Conservation (phyloP, 1,284 basidiomycete genomes). For the Lignosus rhinocerotis region DNA sequence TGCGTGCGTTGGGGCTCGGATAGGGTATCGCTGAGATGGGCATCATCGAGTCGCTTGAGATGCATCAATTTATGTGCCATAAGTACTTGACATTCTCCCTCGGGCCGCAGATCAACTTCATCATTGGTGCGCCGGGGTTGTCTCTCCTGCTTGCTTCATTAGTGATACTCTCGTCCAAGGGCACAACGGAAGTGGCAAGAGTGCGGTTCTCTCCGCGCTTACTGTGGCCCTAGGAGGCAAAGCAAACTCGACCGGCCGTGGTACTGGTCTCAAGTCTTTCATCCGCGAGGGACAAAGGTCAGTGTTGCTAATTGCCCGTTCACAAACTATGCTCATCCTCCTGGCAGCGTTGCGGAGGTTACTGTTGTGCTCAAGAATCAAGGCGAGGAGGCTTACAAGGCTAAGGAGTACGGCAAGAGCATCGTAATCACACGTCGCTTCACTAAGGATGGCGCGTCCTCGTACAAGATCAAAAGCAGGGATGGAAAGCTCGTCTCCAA, state of each 20-base stretch:
- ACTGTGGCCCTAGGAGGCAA: slow-evolving; percentile 95
- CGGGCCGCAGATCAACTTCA: slow-evolving; percentile 93
- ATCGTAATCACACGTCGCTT: slow-evolving; percentile 88
- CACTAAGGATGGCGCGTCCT: slow-evolving; percentile 69
- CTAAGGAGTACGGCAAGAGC: slow-evolving; percentile 78
- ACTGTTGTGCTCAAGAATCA: slow-evolving; percentile 84
- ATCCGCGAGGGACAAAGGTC: slow-evolving; percentile 85
- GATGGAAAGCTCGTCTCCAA: slow-evolving; percentile 69
- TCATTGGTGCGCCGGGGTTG: slow-evolving; percentile 71
- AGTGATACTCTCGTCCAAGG: slow-evolving; percentile 41
- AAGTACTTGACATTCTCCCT: slow-evolving; percentile 79
- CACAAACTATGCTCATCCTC: neutral
- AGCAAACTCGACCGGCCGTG: slow-evolving; percentile 86
- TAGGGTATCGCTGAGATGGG: slow-evolving; percentile 83
- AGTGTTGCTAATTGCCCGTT: slow-evolving; percentile 27
- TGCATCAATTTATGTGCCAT: slow-evolving; percentile 98
- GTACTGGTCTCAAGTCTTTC: slow-evolving; percentile 84
- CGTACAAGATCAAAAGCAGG: slow-evolving; percentile 84
- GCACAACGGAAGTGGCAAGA: slow-evolving; percentile 92
- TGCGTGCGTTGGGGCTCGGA: neutral
- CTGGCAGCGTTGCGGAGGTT: slow-evolving; percentile 68
- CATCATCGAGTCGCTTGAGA: slow-evolving; percentile 83
- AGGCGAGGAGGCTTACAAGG: slow-evolving; percentile 87
- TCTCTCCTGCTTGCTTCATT: neutral
- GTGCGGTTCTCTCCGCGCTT: slow-evolving; percentile 91